Base-by-base conservation (phyloP, 192 early-diverging fungal species). In the Coemansia sp. region DNA sequence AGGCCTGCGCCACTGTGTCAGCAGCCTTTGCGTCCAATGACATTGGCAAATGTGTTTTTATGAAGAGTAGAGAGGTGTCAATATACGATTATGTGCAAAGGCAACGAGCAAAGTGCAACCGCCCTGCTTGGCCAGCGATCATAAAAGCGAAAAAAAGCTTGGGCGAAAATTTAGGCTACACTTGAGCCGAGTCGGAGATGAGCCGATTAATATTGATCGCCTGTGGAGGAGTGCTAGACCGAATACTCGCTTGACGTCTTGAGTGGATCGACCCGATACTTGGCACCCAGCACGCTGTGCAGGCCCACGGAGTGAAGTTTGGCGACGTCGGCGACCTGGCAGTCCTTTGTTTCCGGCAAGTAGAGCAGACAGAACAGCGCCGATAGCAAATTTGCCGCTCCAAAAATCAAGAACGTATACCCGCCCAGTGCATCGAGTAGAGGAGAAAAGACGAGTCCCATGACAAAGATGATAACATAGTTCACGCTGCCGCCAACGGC, bases 301-400 rank as follows among this genome's bases (percentile, higher is more conserved):
- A 82, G 50, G 25, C 79, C 75, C 2, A 72, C 65, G 16, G 74
- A 82, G 38, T 82, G 79, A 8, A 69, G 43, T n/a, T 59, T 61
- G 0, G 73, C 68, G 25, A 87, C 66, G 23, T 89, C 87, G n/a
- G 88, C 83, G n/a, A 88, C 66, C 14, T 76, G 79, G 41, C 85
- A 74, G 58, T 88, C 90, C 64, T 89, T 90, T 13, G 91, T 93
- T 83, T 94, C 93, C 2, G 92, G 92, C 25, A 95, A 79, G 45
- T 85, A 86, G 52, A 84, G 67, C 31, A 73, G 75, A 41, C 87
- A 77, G 56, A 89, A 89, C 7, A 85, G 56, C 23, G 85, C 81
- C 10, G 85, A 86, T 16, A 81, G 37, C 55, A 84, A 72, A 35
- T 88, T 87, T 47, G 88, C 53, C 4, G 73, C 77, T 3, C 84